phyloP scores from a whole-genome alignment of 2,329 filamentous ascomycete species.

The Calonectria crousiana region DNA sequence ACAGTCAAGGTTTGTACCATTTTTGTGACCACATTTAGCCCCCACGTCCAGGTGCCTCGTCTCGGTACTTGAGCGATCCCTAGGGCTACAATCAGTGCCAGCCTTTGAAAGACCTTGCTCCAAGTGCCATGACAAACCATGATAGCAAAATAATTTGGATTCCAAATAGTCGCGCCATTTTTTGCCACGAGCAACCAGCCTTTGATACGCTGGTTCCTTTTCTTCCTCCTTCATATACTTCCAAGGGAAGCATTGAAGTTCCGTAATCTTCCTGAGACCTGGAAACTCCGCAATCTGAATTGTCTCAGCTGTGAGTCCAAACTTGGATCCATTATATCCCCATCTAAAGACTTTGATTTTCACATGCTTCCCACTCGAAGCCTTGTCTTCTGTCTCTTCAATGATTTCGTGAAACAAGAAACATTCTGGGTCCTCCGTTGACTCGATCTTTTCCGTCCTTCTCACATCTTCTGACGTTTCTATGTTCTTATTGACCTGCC shows the following conservation, averaged over 20 bases:
- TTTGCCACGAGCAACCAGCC: background rate
- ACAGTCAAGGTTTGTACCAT: background rate
- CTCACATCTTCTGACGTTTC: background rate
- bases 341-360: background rate
- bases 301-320: background rate
- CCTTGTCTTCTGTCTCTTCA: background rate
- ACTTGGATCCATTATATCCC: background rate
- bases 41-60: background rate
- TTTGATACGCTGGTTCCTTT: background rate
- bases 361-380: background rate
- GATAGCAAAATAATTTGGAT: background rate
- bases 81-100: background rate
- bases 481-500: background rate
- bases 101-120: background rate
- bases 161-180: background rate
- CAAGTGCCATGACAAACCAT: background rate
- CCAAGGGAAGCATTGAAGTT: background rate
- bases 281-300: background rate
- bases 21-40: background rate
- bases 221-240: background rate
- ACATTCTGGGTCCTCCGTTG: background rate
- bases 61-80: background rate
- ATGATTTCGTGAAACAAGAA: background rate
- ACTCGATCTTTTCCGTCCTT: background rate
- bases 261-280: background rate